Percentiles rank a stretch among this genome's conserved stretches.
These are phyloP conservation scores for Chytriomyces confervae DNA, from an alignment of 192 early-diverging fungal species.

Conservation along the genomic window DNA sequence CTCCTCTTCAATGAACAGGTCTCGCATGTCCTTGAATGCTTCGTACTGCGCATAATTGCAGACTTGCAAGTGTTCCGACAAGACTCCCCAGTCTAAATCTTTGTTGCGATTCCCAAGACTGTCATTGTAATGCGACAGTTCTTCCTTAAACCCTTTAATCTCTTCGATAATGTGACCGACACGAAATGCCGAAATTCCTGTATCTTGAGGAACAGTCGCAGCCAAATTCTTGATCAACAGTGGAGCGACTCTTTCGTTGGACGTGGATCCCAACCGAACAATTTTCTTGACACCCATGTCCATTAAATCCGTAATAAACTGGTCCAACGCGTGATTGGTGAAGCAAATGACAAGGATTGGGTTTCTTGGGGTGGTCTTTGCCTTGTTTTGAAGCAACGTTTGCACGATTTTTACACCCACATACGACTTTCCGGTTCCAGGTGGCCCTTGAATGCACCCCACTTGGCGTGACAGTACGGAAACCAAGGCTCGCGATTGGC, in stretches of 20 bases:
- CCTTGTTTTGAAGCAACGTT: slow-evolving; percentile 35
- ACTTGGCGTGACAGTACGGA: slow-evolving; percentile 56
- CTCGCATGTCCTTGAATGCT: neutral
- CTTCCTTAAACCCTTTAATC: neutral
- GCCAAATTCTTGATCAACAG: slow-evolving; percentile 12
- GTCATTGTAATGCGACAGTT: slow-evolving; percentile 23
- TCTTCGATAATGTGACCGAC: neutral
- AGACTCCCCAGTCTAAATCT: neutral
- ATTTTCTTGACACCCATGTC: slow-evolving; percentile 44
- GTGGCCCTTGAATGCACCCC: slow-evolving; percentile 64
- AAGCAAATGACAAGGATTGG: slow-evolving; percentile 60
- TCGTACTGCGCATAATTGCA: slow-evolving; percentile 25
- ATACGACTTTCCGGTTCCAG: slow-evolving; percentile 59
- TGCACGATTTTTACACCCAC: slow-evolving; percentile 59
- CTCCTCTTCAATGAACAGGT: neutral
- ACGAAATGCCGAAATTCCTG: neutral
- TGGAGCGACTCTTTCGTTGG: neutral
- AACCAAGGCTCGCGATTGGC: slow-evolving; percentile 56
- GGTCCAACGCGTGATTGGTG: slow-evolving; percentile 69
- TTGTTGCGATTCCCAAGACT: slow-evolving; percentile 1
- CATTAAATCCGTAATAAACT: slow-evolving; percentile 63
- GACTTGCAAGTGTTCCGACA: slow-evolving; percentile 9
- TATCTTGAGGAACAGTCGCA: neutral
- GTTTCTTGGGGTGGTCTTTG: slow-evolving; percentile 31
- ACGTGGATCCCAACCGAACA: slow-evolving; percentile 53